A percentile compares a stretch with the other conserved stretches of the same genome.
Evolutionary conservation across 148 eudicot species (phyloP).

Genomic region (Mesembryanthemum crystallinum): DNA sequence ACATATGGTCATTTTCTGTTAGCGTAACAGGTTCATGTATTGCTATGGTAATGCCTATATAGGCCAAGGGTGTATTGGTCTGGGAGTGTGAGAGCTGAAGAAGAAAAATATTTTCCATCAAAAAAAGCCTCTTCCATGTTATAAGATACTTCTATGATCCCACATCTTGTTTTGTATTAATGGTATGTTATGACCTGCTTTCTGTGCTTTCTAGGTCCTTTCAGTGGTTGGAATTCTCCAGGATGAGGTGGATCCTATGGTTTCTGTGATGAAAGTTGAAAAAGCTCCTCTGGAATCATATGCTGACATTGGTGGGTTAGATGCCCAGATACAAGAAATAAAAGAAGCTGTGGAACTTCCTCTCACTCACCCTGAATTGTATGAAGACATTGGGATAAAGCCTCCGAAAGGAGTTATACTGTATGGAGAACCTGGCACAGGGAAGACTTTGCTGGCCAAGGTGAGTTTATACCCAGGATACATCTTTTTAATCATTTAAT

Average conservation of each 20-base stretch:
- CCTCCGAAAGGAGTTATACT: constrained; percentile 47
- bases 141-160: no score
- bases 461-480: constrained; percentile 8
- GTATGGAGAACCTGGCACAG: constrained; percentile 52
- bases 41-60: no score
- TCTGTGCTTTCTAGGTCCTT: constrained; percentile 49
- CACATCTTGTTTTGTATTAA: no score
- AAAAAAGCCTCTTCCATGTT: no score
- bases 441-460: constrained; percentile 50
- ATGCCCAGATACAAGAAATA: constrained; percentile 93
- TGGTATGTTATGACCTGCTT: neutral
- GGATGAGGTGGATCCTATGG: constrained; percentile 97
- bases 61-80: no score
- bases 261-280: constrained; percentile 95
- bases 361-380: constrained; percentile 46
- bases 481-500: neutral
- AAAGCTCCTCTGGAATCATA: constrained; percentile 92
- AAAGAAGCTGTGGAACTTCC: constrained; percentile 61
- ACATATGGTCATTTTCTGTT: no score
- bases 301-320: constrained; percentile 92
- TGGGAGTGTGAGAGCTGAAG: no score
- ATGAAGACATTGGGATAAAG: constrained; percentile 44
- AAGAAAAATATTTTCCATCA: no score
- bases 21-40: no score
- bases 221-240: constrained; percentile 95